Percentiles rank a stretch among this genome's conserved stretches.
Conservation (phyloP, 2,329 filamentous ascomycete species). For the Aquanectria penicillioides region DNA sequence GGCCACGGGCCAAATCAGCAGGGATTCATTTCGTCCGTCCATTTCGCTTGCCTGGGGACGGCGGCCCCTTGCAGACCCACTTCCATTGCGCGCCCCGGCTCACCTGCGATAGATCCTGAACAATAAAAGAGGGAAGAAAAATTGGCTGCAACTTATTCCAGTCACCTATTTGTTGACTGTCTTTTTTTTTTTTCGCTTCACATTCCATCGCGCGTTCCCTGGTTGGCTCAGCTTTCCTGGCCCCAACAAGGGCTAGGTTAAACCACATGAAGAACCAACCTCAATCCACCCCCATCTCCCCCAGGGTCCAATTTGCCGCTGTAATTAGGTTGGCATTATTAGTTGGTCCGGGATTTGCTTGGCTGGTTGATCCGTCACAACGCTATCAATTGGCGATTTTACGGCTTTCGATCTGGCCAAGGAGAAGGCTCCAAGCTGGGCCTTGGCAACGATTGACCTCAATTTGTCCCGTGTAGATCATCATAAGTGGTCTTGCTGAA, state of each 20-base stretch:
- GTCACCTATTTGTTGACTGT: background rate
- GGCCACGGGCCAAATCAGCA: background rate
- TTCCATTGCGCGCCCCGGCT: background rate
- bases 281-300: background rate
- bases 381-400: constrained; percentile 6
- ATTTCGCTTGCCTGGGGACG: constrained; percentile 22
- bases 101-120: background rate
- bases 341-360: constrained; percentile 5
- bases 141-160: background rate
- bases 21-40: constrained; percentile 2
- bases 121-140: background rate
- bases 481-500: background rate
- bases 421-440: background rate
- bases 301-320: constrained; percentile 8
- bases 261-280: background rate
- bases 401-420: constrained; percentile 3
- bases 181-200: background rate
- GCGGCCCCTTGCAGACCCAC: constrained; percentile 9
- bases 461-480: background rate
- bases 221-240: background rate
- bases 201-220: background rate
- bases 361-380: constrained; percentile 2
- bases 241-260: background rate
- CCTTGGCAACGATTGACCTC: background rate
- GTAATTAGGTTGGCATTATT: background rate